Conservation (phyloP, 2,329 filamentous ascomycete genomes). For the Diaporthe sp. region DNA sequence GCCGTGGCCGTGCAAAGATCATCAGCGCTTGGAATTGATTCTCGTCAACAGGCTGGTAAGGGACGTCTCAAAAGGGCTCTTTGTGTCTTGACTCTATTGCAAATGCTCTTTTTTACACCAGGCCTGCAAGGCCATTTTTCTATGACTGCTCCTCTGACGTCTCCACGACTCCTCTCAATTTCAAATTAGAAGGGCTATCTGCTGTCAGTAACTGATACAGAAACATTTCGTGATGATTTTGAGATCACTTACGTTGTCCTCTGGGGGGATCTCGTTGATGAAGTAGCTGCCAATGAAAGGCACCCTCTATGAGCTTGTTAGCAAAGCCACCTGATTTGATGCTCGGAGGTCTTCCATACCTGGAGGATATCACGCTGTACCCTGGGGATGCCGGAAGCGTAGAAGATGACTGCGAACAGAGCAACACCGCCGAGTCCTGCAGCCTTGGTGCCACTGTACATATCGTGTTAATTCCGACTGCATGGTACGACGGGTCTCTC, state of each 20-base stretch:
- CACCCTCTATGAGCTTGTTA: conserved; percentile 58
- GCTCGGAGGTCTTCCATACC: conserved; percentile 48
- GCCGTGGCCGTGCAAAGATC: background rate
- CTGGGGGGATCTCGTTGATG: conserved; percentile 64
- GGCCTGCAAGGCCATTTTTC: conserved; percentile 42
- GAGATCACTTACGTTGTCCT: conserved; percentile 68
- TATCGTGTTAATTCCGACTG: conserved; percentile 33
- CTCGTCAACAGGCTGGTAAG: background rate
- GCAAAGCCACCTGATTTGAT: background rate
- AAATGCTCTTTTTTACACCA: conserved; percentile 28
- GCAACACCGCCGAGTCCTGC: conserved; percentile 68
- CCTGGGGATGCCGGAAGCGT: conserved; percentile 70
- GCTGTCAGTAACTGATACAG: background rate
- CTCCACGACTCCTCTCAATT: background rate
- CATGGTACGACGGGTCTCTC: background rate
- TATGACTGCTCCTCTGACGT: background rate
- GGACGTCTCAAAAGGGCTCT: background rate
- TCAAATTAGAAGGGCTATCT: conserved; percentile 36
- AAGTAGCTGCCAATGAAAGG: conserved; percentile 64
- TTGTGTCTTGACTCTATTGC: conserved; percentile 29
- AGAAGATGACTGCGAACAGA: conserved; percentile 68
- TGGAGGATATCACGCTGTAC: conserved; percentile 69
- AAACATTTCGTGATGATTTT: too few relatives aligned
- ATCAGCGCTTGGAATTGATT: background rate
- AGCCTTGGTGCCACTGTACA: conserved; percentile 60